phyloP scores from a whole-genome alignment of 1,284 basidiomycete genomes.

The Ceratorhiza oryzae-sativae region DNA sequence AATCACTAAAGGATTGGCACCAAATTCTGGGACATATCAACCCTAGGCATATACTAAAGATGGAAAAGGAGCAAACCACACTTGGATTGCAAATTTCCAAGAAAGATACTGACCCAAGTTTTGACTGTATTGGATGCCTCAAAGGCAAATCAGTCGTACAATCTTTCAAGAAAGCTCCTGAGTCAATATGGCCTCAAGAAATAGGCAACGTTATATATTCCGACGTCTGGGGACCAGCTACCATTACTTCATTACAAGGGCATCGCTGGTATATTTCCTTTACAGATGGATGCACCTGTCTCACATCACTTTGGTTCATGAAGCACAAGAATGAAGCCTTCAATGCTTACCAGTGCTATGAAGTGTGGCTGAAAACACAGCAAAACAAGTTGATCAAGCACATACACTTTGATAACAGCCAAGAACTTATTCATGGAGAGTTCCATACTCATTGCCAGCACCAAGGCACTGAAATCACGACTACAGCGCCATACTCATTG shows the following conservation, averaged over 20 bases:
- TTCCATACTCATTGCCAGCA: background rate
- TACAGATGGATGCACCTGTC: slow-evolving; percentile 44
- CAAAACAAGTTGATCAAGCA: background rate
- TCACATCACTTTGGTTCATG: slow-evolving; percentile 39
- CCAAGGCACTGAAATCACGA: background rate
- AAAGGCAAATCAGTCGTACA: background rate
- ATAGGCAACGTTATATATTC: background rate
- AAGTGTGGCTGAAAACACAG: background rate
- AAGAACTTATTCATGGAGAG: background rate
- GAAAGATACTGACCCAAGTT: background rate
- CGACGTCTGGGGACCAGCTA: background rate
- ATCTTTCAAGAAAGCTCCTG: background rate
- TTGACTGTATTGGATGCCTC: background rate
- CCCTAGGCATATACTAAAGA: background rate
- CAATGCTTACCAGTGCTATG: slow-evolving; percentile 39
- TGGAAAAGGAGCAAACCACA: background rate
- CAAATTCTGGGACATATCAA: background rate
- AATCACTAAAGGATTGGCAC: slow-evolving; percentile 15
- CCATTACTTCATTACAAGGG: slow-evolving; percentile 41
- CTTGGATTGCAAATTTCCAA: background rate
- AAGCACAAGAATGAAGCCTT: slow-evolving; percentile 46
- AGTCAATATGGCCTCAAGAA: too few species aligned
- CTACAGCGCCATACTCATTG: background rate
- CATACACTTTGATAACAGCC: background rate
- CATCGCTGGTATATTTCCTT: slow-evolving; percentile 48